Base-by-base conservation (phyloP, 1,139 yeast genomes). In the Nakaseomyces glabratus region DNA sequence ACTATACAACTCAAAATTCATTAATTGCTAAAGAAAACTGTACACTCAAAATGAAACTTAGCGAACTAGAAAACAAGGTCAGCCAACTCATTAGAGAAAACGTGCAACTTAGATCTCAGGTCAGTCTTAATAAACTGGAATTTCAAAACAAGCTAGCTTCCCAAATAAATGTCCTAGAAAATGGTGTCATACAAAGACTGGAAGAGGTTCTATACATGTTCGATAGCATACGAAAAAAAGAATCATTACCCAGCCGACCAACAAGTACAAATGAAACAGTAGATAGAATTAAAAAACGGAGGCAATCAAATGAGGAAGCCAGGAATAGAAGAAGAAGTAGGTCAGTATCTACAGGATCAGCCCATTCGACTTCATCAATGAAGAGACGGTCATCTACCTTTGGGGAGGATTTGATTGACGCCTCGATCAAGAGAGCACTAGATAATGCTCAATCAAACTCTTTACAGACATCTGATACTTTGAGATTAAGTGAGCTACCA, bases 1-100 rank as follows among this genome's bases (percentile, higher is more conserved):
- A 39, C 3, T 52, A 49, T 30, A 29, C 44, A 2, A 47, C 40
- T 17, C 57, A 76, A 48, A 76, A 76, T 52, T 63, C 62, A 40
- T 65, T 70, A 13, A 55, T 78, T 24, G 80, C 81, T 1, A 68
- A 66, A 43, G 69, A 68, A 37, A 76, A 76, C 50, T 66, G 76
- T 6, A 52, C 65, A 15, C 58, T 77, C 51, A 59, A 68, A 58
- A 49, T 65, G 22, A 69, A 63, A 41, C 60, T 77, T 12, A 56
- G 67, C 2, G 73, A 68, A 18, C 54, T 78, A 54, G 82, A 77
- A 48, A 47, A 55, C 10, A 67, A 62, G 40, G 51, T 72, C 15
- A 61, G 68, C 28, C 68, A 64, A 15, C 52, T 70, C 40, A 63
- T 71, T 11, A 64, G 62, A 38, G 76, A 73, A 41, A 69, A 71